phyloP scores from a whole-genome alignment of 306 rosid species.

The Begonia fuchsioides region DNA sequence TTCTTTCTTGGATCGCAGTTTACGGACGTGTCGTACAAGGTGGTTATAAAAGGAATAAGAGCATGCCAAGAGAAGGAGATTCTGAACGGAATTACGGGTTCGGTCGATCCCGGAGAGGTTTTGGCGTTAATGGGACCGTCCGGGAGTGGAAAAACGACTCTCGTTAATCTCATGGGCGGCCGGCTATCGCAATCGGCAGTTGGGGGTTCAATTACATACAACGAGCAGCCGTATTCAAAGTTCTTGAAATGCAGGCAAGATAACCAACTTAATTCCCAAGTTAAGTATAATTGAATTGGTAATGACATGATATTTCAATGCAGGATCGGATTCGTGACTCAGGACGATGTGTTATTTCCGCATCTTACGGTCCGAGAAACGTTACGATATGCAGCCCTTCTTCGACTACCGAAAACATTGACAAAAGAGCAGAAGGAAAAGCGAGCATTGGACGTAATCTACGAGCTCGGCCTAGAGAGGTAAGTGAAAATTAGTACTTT shows the following conservation, averaged over 20 bases:
- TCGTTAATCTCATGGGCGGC: conserved; percentile 74
- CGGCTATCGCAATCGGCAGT: conserved; percentile 29
- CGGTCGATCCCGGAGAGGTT: conserved; percentile 82
- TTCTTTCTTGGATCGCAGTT: conserved; percentile 35
- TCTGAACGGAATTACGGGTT: conserved; percentile 69
- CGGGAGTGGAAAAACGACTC: conserved; percentile 92
- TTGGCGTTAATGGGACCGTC: conserved; percentile 98
- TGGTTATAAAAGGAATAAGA: conserved; percentile 53
- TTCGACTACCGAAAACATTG: conserved; percentile 54
- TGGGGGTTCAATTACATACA: conserved; percentile 58
- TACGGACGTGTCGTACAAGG: conserved; percentile 72
- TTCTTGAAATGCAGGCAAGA: conserved; percentile 66
- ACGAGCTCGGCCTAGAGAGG: conserved; percentile 95
- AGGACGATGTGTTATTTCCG: conserved; percentile 93
- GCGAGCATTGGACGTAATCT: conserved; percentile 77
- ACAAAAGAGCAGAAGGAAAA: conserved; percentile 80
- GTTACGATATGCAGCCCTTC: conserved; percentile 63
- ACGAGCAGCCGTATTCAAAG: conserved; percentile 75
- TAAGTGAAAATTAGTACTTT: conserved; percentile 4
- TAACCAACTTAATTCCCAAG: background rate
- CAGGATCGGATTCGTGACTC: conserved; percentile 98
- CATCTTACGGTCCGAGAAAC: conserved; percentile 94
- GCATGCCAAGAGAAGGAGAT: conserved; percentile 63
- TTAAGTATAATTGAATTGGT: background rate
- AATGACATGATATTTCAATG: background rate